Percentiles rank a stretch among this genome's conserved stretches.
These are phyloP conservation scores for Chalciporus sphaerocephalus DNA, from an alignment of 768 basidiomycete species.

Conservation along the genomic window DNA sequence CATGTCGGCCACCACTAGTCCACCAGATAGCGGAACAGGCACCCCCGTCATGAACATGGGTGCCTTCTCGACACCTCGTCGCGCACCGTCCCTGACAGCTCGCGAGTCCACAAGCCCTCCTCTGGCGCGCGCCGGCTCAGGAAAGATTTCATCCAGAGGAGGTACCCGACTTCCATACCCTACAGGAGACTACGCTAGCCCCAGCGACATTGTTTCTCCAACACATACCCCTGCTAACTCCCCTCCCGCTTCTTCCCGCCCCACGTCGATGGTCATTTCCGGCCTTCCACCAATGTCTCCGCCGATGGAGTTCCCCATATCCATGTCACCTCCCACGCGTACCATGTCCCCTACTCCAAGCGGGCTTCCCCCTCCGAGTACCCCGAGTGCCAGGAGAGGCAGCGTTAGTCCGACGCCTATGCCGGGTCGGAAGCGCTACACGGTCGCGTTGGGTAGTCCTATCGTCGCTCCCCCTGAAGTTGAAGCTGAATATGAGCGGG, in stretches of 20 bases:
- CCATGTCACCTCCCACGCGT: conserved; percentile 23
- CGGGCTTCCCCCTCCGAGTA: conserved; percentile 43
- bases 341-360: conserved; percentile 22
- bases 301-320: conserved; percentile 18
- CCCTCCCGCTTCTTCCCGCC: conserved; percentile 38
- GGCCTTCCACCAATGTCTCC: conserved; percentile 37
- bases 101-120: conserved; percentile 64
- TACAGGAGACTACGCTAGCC: conserved; percentile 76
- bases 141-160: conserved; percentile 25
- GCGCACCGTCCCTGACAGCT: conserved; percentile 38
- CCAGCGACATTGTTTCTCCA: conserved; percentile 42
- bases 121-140: conserved; percentile 44
- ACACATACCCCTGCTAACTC: conserved; percentile 42
- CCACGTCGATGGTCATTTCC: conserved; percentile 42
- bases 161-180: conserved; percentile 69
- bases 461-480: conserved; percentile 41
- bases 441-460: conserved; percentile 76
- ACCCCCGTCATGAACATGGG: conserved; percentile 10
- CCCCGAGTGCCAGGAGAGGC: conserved; percentile 38
- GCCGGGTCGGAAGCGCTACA: conserved; percentile 67
- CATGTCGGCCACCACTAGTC: conserved; percentile 10
- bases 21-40: conserved; percentile 9
- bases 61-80: conserved; percentile 29
- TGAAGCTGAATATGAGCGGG: conserved; percentile 29
- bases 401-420: conserved; percentile 69